Evolutionary conservation across 176 grass and related monocot genomes (phyloP).

Genomic region (Oryza brachyantha): DNA sequence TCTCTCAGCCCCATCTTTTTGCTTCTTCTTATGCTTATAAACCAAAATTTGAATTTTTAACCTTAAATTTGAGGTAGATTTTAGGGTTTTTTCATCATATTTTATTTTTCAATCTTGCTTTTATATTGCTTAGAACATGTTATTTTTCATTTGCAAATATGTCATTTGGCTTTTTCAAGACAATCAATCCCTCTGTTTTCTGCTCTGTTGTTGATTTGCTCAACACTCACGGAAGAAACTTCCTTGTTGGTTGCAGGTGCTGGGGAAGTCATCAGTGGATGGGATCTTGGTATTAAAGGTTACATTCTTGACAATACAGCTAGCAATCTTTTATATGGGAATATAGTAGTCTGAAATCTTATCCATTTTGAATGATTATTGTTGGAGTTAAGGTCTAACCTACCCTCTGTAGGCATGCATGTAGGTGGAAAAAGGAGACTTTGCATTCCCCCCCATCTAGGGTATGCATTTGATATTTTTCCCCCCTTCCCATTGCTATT

Average conservation of each 20-base stretch:
- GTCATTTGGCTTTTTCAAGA: no score
- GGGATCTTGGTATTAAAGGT: neutral
- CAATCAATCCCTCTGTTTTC: no score
- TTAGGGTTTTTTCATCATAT: no score
- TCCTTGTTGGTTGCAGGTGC: neutral
- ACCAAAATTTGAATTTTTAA: no score
- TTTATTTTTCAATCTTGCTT: no score
- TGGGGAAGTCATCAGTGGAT: neutral
- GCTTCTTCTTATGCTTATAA: no score
- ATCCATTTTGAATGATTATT: neutral
- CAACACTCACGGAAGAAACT: neutral
- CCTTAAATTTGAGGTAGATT: no score
- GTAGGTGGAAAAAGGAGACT: constrained; percentile 20
- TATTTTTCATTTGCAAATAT: no score
- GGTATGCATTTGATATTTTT: neutral
- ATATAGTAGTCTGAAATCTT: neutral
- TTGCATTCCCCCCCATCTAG: neutral
- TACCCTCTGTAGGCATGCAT: neutral
- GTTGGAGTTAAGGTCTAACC: neutral
- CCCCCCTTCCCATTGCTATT: no score
- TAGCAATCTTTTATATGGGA: no score
- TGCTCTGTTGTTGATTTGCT: neutral
- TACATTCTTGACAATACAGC: neutral
- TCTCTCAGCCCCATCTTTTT: no score
- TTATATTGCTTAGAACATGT: no score